Evolutionary conservation across 176 grass and related monocot species (phyloP).

Genomic region (Secale cereale): DNA sequence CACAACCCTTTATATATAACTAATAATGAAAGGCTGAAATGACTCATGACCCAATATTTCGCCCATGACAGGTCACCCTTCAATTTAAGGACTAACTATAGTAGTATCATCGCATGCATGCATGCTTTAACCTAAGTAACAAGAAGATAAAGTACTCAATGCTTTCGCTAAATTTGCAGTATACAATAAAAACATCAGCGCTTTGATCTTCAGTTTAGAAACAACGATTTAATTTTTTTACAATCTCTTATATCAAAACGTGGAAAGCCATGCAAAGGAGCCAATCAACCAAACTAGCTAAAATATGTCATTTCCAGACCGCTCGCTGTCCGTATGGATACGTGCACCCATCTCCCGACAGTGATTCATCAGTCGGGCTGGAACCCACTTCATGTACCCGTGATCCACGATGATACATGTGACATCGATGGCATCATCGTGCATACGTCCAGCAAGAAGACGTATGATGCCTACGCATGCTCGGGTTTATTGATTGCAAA

Average conservation of each 20-base stretch:
- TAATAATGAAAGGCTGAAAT: no score
- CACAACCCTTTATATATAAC: no score
- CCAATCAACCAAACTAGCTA: not conserved
- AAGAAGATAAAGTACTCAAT: no score
- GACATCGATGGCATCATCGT: not conserved
- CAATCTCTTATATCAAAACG: not conserved
- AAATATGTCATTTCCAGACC: not conserved
- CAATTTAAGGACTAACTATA: no score
- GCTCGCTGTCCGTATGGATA: not conserved
- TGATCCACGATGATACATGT: constrained; percentile 18
- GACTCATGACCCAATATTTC: no score
- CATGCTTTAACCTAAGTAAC: not conserved
- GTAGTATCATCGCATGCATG: not conserved
- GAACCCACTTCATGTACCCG: not conserved
- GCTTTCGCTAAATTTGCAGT: no score
- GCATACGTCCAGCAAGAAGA: not conserved
- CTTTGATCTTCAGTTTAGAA: not conserved
- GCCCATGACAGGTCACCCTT: no score
- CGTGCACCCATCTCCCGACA: not conserved
- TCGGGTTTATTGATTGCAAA: not conserved
- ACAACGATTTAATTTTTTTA: not conserved
- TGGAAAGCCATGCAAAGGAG: not conserved
- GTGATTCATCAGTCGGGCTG: not conserved
- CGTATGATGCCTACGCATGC: not conserved
- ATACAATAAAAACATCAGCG: no score